These are phyloP conservation scores for Chenopodium album DNA, from an alignment of 148 eudicot genomes.

Conservation along the genomic window DNA sequence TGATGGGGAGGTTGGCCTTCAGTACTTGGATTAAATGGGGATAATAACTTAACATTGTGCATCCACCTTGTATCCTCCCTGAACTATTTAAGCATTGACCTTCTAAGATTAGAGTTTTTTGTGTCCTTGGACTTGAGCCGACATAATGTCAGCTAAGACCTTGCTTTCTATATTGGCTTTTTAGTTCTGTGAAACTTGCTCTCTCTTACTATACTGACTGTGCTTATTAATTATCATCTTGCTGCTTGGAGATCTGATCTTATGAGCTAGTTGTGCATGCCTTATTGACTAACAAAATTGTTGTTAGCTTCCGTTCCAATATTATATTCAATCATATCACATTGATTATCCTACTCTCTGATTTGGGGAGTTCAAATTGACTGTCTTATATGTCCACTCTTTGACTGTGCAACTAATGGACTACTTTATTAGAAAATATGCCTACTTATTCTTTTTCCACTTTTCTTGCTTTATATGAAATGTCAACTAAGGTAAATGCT, in stretches of 20 bases:
- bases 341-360: background rate
- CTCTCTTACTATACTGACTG: background rate
- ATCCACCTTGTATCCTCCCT: background rate
- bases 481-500: background rate
- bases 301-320: background rate
- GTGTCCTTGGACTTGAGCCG: background rate
- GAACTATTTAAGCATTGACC: background rate
- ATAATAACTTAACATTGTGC: background rate
- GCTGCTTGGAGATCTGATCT: background rate
- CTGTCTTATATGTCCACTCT: background rate
- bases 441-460: background rate
- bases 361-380: background rate
- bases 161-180: background rate
- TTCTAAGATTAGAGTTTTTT: background rate
- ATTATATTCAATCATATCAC: background rate
- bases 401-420: background rate
- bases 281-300: background rate
- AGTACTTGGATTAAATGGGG: background rate
- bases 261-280: background rate
- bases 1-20: background rate
- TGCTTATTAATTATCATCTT: background rate
- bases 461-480: background rate
- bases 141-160: background rate
- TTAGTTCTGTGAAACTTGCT: background rate
- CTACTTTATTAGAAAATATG: background rate